Evolutionary conservation across 306 rosid species (phyloP), one percentile per base, ranked within the genome.

Genomic region (Cicer yamashitae): DNA sequence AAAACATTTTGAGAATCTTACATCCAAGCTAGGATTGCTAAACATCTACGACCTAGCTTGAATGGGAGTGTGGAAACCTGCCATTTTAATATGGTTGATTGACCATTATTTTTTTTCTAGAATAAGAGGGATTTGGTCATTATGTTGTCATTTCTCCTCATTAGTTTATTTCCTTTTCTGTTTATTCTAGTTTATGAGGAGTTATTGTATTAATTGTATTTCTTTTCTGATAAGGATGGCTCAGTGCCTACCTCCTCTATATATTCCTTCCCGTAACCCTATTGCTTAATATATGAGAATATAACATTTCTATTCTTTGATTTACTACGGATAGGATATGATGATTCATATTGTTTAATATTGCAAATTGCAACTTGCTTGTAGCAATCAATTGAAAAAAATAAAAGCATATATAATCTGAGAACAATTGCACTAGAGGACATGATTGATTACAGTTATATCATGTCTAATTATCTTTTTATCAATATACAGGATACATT

Each of bases 341-440:
- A 59, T 34, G 54, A 37, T 17, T 75, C 10, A 10, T 57, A 8
- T 67, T 74, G 57, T 25, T 67, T 15, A 53, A 11, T 47, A 22
- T 73, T 64, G 41, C 9, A 51, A 52, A 9, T 72, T 54, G 40
- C 4, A 51, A 52, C 38, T 54, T 65, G 48, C 48, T 37, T 39
- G 18, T 59, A 67, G 50, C 40, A 38, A 38, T 54, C 52, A 40
- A 39, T 50, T 9, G 51, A 50, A 30, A 46, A 67, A 7, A 57
- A 22, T 17, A 14, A 40, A 43, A 41, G 20, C 48, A 60, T 43
- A 41, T 68, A 69, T 63, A 45, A 54, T 61, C 50, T 58, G 22
- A 50, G 59, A 15, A 51, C 67, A 74, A 40, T 20, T 67, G 64
- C 62, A 18, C 60, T 80, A 45, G 8, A 50, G 13, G 58, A 54